Conservation (phyloP, 1,139 yeast genomes). For the Wickerhamomyces sp. region DNA sequence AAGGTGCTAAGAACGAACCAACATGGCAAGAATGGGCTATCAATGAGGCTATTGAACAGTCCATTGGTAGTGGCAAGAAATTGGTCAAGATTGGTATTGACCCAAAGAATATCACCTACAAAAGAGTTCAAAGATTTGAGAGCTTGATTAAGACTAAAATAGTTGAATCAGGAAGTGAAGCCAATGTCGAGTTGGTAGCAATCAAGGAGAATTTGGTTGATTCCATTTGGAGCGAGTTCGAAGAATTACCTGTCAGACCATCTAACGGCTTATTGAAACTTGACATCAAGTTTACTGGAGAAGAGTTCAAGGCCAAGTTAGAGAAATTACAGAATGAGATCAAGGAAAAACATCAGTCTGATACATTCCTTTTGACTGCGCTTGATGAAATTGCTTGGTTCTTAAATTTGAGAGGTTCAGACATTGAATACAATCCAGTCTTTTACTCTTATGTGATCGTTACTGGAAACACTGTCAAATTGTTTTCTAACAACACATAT, state of each 20-base stretch:
- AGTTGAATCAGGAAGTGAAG: conserved; percentile 24
- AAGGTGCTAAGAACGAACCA: conserved; percentile 67
- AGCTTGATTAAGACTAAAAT: conserved; percentile 27
- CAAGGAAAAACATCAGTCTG: conserved; percentile 30
- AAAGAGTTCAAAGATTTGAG: conserved; percentile 33
- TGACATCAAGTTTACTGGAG: conserved; percentile 44
- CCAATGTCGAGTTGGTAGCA: conserved; percentile 56
- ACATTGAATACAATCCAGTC: conserved; percentile 86
- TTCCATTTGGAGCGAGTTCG: conserved; percentile 59
- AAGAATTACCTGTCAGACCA: conserved; percentile 43
- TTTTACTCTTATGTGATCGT: conserved; percentile 77
- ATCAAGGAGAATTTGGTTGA: conserved; percentile 70
- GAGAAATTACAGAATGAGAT: conserved; percentile 23
- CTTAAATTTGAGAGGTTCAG: conserved; percentile 80
- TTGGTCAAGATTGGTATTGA: conserved; percentile 41
- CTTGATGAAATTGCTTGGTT: conserved; percentile 94
- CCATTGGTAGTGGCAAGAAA: conserved; percentile 32
- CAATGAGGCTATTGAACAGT: conserved; percentile 53
- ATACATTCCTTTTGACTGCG: conserved; percentile 36
- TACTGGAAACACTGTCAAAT: conserved; percentile 41
- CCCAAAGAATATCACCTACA: conserved; percentile 63
- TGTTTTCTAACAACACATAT: conserved; percentile 52
- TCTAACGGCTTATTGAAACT: conserved; percentile 41
- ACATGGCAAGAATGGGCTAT: conserved; percentile 90
- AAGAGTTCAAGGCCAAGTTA: conserved; percentile 36